Percentiles rank a stretch among this genome's conserved stretches.
These are phyloP conservation scores for Colletotrichum spinosum DNA, from an alignment of 2,329 filamentous ascomycete species.

Conservation along the genomic window DNA sequence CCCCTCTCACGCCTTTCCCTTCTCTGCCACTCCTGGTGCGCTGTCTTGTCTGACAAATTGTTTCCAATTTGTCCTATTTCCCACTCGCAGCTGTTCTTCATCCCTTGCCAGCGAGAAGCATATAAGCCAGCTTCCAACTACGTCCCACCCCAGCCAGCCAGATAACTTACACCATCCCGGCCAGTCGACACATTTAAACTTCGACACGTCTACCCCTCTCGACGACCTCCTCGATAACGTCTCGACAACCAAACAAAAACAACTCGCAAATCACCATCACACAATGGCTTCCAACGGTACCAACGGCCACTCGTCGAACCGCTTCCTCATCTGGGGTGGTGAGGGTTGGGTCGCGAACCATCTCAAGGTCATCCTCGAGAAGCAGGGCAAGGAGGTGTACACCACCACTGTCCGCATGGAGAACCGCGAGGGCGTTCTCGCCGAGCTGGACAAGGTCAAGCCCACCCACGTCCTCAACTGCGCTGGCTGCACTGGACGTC, in stretches of 20 bases:
- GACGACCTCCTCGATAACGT: constrained; percentile 16
- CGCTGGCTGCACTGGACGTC: constrained; percentile 73
- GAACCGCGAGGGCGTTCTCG: constrained; percentile 66
- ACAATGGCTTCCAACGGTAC: constrained; percentile 46
- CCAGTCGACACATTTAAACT: constrained; percentile 12
- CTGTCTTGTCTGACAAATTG: constrained; percentile 31
- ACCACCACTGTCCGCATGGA: constrained; percentile 75
- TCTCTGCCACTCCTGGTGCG: constrained; percentile 5
- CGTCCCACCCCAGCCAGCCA: neutral
- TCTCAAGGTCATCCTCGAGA: constrained; percentile 67
- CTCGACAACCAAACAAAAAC: neutral
- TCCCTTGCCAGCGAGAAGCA: constrained; percentile 25
- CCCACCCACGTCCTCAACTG: constrained; percentile 76
- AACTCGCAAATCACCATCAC: constrained; percentile 21
- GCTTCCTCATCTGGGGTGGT: constrained; percentile 74
- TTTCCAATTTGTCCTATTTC: constrained; percentile 16
- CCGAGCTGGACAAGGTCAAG: constrained; percentile 67
- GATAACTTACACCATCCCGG: constrained; percentile 18
- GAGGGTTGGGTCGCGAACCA: constrained; percentile 73
- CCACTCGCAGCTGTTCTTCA: constrained; percentile 4
- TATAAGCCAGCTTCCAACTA: constrained; percentile 24
- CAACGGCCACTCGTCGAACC: constrained; percentile 47
- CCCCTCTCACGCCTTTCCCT: constrained; percentile 19
- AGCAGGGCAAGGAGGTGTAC: constrained; percentile 70
- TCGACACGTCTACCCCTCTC: constrained; percentile 1